Evolutionary conservation across 306 rosid species (phyloP), one percentile per base, ranked within the genome.

Genomic region (Argentina anserina): DNA sequence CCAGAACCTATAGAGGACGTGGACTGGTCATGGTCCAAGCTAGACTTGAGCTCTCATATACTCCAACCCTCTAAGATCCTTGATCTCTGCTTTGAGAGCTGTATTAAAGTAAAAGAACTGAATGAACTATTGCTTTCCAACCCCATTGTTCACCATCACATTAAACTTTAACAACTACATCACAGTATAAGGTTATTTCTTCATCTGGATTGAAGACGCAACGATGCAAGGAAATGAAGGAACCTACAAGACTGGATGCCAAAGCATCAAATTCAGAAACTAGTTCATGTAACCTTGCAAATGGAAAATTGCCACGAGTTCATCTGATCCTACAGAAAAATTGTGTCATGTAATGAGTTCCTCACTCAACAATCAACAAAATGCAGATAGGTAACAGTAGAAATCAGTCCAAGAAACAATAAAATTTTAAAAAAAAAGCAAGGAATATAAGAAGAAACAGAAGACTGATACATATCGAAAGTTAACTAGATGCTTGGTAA

Each of bases 61-160:
- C 65, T 69, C 53, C 47, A 76, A 68, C 55, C n/a, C n/a, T n/a
- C n/a, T n/a, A 33, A 33, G 1, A 25, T 66, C 66, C 34, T 64
- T 79, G 82, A 45, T 73, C 76, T 78, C 77, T 80, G 74, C 86
- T 81, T 83, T 71, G 58, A 52, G 78, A 75, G 78, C 74, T 78
- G 78, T 53, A 74, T 67, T 82, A 86, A 86, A 84, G 84, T 77
- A 76, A 84, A 78, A 29, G 71, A 66, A 65, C 26, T 73, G 78
- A 67, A 67, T 31, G 70, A 41, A 50, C 58, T 56, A 76, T 78
- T 78, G 80, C 87, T 82, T 86, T 82, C 83, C 68, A 69, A 53
- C 68, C 55, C 55, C 83, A 75, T 34, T 79, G 81, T 81, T 73
- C 87, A 50, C 70, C 76, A 23, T 79, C 75, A 37, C 74, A 69